phyloP scores from a whole-genome alignment of 495 filamentous ascomycete species.

The Hyaloscypha bicolor region DNA sequence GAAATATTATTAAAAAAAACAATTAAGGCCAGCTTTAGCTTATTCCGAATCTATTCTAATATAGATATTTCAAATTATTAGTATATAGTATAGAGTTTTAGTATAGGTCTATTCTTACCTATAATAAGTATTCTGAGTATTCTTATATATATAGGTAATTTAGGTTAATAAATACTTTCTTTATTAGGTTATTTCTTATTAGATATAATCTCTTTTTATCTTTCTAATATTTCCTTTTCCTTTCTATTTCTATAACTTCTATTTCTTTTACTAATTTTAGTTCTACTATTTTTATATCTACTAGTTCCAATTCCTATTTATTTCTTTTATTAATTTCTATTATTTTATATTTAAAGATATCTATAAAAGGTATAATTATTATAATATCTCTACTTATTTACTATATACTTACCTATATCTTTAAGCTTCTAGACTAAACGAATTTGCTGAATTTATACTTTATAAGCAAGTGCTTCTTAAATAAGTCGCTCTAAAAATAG shows the following conservation, averaged over 20 bases:
- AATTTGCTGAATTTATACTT: too few species aligned
- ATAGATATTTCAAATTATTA: too few species aligned
- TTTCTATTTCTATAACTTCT: neutral
- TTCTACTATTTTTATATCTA: too few species aligned
- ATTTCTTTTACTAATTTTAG: too few species aligned
- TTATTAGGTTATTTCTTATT: neutral
- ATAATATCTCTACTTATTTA: constrained; percentile 5
- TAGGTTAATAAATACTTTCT: neutral
- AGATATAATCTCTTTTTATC: constrained; percentile 10
- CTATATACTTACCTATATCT: neutral
- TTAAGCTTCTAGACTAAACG: too few species aligned
- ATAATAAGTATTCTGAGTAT: constrained; percentile 21
- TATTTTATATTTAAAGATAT: constrained; percentile 13
- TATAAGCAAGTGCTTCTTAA: too few species aligned
- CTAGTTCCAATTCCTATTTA: neutral
- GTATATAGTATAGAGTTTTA: constrained; percentile 8
- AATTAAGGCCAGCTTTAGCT: too few species aligned
- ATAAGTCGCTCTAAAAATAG: too few species aligned
- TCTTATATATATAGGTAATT: constrained; percentile 14
- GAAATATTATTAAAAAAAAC: neutral
- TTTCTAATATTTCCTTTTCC: constrained; percentile 15
- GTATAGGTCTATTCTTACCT: constrained; percentile 13
- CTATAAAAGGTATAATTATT: neutral
- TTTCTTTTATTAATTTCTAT: constrained; percentile 11
- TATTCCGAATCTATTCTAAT: too few species aligned